A percentile compares a stretch with the other conserved stretches of the same genome.
phyloP scores from a whole-genome alignment of 2,329 filamentous ascomycete genomes.

The Westerdykella ornata region DNA sequence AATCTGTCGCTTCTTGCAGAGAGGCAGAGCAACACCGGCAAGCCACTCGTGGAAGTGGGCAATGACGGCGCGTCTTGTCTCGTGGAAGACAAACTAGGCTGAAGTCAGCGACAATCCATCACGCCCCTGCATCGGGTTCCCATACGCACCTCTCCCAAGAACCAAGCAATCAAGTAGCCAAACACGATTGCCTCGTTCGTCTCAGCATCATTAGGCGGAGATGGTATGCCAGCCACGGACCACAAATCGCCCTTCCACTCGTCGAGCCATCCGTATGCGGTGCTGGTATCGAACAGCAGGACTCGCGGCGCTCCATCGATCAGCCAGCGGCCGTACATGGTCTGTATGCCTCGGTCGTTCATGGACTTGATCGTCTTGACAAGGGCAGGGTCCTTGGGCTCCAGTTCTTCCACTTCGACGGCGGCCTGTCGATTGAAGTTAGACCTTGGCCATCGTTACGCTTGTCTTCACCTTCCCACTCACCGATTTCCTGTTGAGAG shows the following conservation, averaged over 20 bases:
- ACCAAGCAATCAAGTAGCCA: slow-evolving; percentile 96
- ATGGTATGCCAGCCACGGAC: slow-evolving; percentile 89
- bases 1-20: slow-evolving; percentile 89
- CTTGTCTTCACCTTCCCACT: slow-evolving; percentile 31
- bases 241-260: slow-evolving; percentile 98
- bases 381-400: slow-evolving; percentile 73
- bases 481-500: slow-evolving; percentile 85
- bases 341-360: slow-evolving; percentile 82
- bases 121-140: neutral
- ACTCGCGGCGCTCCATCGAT: slow-evolving; percentile 95
- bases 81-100: slow-evolving; percentile 78
- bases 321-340: slow-evolving; percentile 92
- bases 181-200: slow-evolving; percentile 98
- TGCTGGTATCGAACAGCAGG: slow-evolving; percentile 88
- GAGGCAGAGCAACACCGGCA: slow-evolving; percentile 82
- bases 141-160: slow-evolving; percentile 77
- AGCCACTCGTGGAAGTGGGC: slow-evolving; percentile 99
- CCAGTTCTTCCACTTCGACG: slow-evolving; percentile 94
- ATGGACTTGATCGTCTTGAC: slow-evolving; percentile 81
- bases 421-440: slow-evolving; percentile 57
- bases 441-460: slow-evolving; percentile 4
- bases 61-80: slow-evolving; percentile 86
- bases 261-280: slow-evolving; percentile 81
- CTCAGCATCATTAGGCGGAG: slow-evolving; percentile 83
- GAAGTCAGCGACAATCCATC: slow-evolving; percentile 11